Evolutionary conservation across 441 rosid species (phyloP).

Genomic region (Gossypium trilobum): DNA sequence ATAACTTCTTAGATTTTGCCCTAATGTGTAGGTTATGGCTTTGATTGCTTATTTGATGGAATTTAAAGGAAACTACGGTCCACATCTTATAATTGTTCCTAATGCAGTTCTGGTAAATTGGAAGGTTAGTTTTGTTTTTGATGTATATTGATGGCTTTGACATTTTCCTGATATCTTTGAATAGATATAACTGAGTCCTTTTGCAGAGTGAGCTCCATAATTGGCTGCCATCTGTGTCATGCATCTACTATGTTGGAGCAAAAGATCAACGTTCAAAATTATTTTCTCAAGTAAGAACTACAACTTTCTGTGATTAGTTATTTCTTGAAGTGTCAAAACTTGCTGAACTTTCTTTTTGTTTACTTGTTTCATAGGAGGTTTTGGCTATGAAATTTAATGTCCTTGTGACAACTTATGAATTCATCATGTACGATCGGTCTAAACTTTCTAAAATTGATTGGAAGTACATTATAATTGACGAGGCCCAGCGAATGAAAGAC

Average conservation of each 20-base stretch:
- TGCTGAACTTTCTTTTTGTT: slow-evolving; percentile 21
- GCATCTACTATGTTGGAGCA: slow-evolving; percentile 89
- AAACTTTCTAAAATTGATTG: slow-evolving; percentile 97
- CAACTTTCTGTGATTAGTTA: neutral
- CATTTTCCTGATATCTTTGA: neutral
- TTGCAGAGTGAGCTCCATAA: slow-evolving; percentile 86
- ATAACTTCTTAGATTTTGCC: slow-evolving; percentile 5
- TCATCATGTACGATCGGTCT: slow-evolving; percentile 96
- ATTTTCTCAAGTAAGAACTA: slow-evolving; percentile 74
- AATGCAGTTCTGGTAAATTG: slow-evolving; percentile 98
- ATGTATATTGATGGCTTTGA: neutral
- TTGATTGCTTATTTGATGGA: slow-evolving; percentile 99
- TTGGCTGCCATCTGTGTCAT: slow-evolving; percentile 96
- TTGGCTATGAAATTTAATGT: slow-evolving; percentile 95
- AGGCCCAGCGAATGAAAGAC: slow-evolving; percentile 99
- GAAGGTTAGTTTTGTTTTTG: slow-evolving; percentile 63
- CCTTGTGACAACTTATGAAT: slow-evolving; percentile 97
- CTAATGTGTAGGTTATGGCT: slow-evolving; percentile 76
- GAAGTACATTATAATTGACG: slow-evolving; percentile 97
- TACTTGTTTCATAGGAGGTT: slow-evolving; percentile 58
- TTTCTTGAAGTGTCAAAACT: slow-evolving; percentile 10
- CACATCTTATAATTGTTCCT: slow-evolving; percentile 98
- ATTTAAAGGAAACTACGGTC: slow-evolving; percentile 97
- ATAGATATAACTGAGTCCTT: slow-evolving; percentile 18
- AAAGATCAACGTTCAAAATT: slow-evolving; percentile 91